A percentile compares a stretch with the other conserved stretches of the same genome.
Conservation (phyloP, 2,329 filamentous ascomycete species). For the Cryoendolithus antarcticus region DNA sequence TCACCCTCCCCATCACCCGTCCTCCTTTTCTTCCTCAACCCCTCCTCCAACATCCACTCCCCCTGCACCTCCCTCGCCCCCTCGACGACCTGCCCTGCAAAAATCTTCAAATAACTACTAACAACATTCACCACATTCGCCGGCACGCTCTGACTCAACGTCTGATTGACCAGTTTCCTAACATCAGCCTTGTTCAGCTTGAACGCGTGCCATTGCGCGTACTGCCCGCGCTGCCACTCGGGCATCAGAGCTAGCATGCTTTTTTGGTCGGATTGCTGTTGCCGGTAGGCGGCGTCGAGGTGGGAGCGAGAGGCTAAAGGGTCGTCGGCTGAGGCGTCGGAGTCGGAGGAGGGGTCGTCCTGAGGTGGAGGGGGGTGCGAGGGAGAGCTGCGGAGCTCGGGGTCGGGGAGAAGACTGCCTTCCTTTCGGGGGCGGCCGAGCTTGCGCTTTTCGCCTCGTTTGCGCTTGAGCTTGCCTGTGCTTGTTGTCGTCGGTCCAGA, state of each 20-base stretch:
- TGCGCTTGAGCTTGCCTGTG: conserved; percentile 24
- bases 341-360: conserved; percentile 17
- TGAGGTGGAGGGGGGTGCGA: not conserved
- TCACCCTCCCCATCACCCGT: no score
- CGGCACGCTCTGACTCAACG: conserved; percentile 66
- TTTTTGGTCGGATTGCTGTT: conserved; percentile 26
- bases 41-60: conserved; percentile 29
- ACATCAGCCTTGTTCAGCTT: conserved; percentile 58
- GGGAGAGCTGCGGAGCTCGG: no score
- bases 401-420: no score
- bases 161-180: conserved; percentile 66
- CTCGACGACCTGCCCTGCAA: conserved; percentile 65
- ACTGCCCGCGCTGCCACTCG: conserved; percentile 54
- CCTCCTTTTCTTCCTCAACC: no score
- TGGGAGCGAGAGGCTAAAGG: no score
- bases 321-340: conserved; percentile 43
- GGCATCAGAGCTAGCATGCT: conserved; percentile 44
- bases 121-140: conserved; percentile 63
- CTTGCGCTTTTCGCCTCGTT: conserved; percentile 15
- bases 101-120: conserved; percentile 63
- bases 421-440: conserved; percentile 15
- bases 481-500: conserved; percentile 9
- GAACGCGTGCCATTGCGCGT: conserved; percentile 57
- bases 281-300: conserved; percentile 32
- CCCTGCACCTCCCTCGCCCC: conserved; percentile 56